phyloP scores from a whole-genome alignment of 768 basidiomycete genomes.

The Tricholoma matsutake region DNA sequence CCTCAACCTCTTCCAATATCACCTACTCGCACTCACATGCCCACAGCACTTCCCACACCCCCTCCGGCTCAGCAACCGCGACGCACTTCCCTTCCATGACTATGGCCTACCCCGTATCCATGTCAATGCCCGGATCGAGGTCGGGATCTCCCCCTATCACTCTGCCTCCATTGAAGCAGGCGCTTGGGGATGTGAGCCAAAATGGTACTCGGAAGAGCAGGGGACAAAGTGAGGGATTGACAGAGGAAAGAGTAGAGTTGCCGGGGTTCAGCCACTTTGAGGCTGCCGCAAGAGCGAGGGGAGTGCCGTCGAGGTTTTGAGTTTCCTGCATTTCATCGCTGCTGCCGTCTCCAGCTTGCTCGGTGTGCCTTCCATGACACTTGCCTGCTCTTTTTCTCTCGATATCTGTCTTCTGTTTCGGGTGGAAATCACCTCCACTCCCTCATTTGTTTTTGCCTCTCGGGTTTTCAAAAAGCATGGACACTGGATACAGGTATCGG shows the following conservation, averaged over 20 bases:
- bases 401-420: background rate
- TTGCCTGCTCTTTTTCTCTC: background rate
- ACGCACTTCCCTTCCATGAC: slow-evolving; percentile 14
- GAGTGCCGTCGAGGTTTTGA: background rate
- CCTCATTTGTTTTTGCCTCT: background rate
- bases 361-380: background rate
- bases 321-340: background rate
- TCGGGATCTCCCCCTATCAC: slow-evolving; percentile 70
- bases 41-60: slow-evolving; percentile 14
- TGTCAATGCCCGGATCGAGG: slow-evolving; percentile 55
- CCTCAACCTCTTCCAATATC: slow-evolving; percentile 8
- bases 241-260: slow-evolving; percentile 43
- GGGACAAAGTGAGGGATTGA: slow-evolving; percentile 14
- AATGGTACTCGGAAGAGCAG: slow-evolving; percentile 17
- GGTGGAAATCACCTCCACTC: background rate
- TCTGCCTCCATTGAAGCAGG: slow-evolving; percentile 58
- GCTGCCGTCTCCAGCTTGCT: too few relatives aligned
- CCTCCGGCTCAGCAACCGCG: slow-evolving; percentile 20
- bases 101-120: slow-evolving; percentile 7
- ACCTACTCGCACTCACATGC: slow-evolving; percentile 18
- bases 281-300: slow-evolving; percentile 34
- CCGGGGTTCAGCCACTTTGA: slow-evolving; percentile 65
- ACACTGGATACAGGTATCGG: background rate
- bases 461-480: background rate
- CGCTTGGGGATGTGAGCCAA: background rate